Conservation (phyloP, 257 asterid genomes). For the Leptodermis oblonga region DNA sequence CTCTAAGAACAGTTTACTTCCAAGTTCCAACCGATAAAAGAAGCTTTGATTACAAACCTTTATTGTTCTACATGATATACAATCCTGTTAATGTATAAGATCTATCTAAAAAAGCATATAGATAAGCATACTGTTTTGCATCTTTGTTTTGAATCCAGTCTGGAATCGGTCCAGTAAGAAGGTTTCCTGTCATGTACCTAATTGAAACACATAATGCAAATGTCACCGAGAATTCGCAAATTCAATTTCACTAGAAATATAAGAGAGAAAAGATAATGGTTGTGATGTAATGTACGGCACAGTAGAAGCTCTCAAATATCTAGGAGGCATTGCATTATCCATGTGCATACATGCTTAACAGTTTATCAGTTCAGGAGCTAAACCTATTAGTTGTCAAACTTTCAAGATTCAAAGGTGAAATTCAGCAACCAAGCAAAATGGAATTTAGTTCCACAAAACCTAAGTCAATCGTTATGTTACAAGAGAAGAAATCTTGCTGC, state of each 20-base stretch:
- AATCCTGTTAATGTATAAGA: not conserved
- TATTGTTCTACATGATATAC: too few relatives aligned
- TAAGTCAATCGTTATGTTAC: not conserved
- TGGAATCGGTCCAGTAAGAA: constrained; percentile 42
- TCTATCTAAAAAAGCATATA: not conserved
- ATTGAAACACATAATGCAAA: constrained; percentile 5
- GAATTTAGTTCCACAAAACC: not conserved
- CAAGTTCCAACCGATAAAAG: too few relatives aligned
- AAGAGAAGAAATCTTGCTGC: not conserved
- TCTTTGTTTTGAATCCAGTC: constrained; percentile 31
- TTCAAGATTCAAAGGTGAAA: not conserved
- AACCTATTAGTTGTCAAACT: not conserved
- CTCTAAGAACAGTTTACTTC: too few relatives aligned
- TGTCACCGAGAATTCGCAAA: not conserved
- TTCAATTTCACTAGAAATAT: not conserved
- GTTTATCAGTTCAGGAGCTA: not conserved
- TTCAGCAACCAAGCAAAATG: not conserved
- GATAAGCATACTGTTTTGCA: constrained; percentile 28
- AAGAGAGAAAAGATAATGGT: not conserved
- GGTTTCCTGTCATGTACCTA: constrained; percentile 51
- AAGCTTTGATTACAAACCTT: too few relatives aligned
- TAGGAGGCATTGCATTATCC: not conserved
- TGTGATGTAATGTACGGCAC: not conserved
- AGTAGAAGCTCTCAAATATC: not conserved
- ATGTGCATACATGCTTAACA: not conserved